Evolutionary conservation across 352 stramenopile species (phyloP).

Genomic region (Peronospora destructor): DNA sequence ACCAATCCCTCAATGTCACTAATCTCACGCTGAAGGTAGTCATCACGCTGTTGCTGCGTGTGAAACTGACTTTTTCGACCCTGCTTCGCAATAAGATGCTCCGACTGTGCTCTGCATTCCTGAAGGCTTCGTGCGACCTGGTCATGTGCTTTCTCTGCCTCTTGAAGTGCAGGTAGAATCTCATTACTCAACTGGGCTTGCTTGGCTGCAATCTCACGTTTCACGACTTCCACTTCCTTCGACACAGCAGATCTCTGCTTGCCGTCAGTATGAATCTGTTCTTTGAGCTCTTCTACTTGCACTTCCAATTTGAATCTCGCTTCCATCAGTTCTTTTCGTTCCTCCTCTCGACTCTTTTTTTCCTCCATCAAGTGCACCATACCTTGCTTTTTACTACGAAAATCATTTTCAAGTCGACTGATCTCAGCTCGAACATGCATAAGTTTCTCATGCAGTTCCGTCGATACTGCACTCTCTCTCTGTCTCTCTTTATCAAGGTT

Average conservation of each 20-base stretch:
- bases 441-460: constrained; percentile 67
- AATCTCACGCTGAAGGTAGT: constrained; percentile 67
- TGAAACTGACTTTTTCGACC: constrained; percentile 92
- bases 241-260: constrained; percentile 37
- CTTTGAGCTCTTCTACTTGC: constrained; percentile 69
- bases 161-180: constrained; percentile 46
- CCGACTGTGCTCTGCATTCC: constrained; percentile 50
- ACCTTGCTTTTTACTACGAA: constrained; percentile 44
- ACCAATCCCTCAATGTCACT: constrained; percentile 57
- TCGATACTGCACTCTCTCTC: constrained; percentile 42
- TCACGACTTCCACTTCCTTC: constrained; percentile 49
- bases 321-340: constrained; percentile 77
- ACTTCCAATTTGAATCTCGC: constrained; percentile 72
- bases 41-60: constrained; percentile 90
- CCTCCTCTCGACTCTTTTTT: constrained; percentile 46
- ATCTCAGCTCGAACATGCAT: constrained; percentile 48
- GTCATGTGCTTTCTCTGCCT: constrained; percentile 68
- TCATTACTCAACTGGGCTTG: constrained; percentile 41
- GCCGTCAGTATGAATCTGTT: constrained; percentile 42
- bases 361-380: constrained; percentile 44
- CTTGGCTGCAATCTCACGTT: constrained; percentile 48
- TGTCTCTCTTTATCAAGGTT: constrained; percentile 58
- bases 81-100: constrained; percentile 94
- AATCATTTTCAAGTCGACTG: constrained; percentile 40
- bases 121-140: constrained; percentile 70